Conservation (phyloP, 768 basidiomycete species). For the Amanita inopinata region DNA sequence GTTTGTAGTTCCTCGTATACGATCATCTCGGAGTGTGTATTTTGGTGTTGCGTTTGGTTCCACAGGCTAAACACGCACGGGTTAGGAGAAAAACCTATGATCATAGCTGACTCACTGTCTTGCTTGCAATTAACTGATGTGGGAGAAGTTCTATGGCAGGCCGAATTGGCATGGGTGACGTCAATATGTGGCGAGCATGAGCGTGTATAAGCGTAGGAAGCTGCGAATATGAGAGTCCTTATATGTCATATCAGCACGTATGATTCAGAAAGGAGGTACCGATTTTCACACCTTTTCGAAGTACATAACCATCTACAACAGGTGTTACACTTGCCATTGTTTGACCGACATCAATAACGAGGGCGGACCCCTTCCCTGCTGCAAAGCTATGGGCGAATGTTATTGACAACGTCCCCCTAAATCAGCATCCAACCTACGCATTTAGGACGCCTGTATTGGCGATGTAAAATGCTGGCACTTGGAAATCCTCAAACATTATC, state of each 20-base stretch:
- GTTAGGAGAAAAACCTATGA: conserved; percentile 7
- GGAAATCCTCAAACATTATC: conserved; percentile 95
- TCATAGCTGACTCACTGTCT: conserved; percentile 35
- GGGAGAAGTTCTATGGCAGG: conserved; percentile 62
- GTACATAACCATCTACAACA: conserved; percentile 94
- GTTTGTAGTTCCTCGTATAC: conserved; percentile 60
- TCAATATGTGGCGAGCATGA: conserved; percentile 62
- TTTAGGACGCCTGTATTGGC: conserved; percentile 92
- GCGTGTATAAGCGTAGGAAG: conserved; percentile 76
- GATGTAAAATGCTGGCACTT: conserved; percentile 92
- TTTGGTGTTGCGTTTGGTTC: conserved; percentile 56
- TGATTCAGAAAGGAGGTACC: background rate
- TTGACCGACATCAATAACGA: conserved; percentile 91
- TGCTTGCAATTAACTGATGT: conserved; percentile 85
- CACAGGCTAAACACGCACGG: conserved; percentile 45
- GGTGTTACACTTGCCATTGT: conserved; percentile 87
- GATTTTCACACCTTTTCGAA: conserved; percentile 69
- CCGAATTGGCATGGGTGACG: conserved; percentile 37
- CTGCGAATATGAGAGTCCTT: conserved; percentile 71
- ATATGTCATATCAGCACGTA: conserved; percentile 3
- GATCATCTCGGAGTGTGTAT: conserved; percentile 68
- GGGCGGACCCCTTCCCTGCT: conserved; percentile 92
- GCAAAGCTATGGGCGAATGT: conserved; percentile 57
- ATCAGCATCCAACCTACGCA: conserved; percentile 46
- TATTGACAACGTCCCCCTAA: conserved; percentile 6